These are phyloP conservation scores for Paragyromitra xinjiangensis DNA, from an alignment of 495 filamentous ascomycete species.

Conservation along the genomic window DNA sequence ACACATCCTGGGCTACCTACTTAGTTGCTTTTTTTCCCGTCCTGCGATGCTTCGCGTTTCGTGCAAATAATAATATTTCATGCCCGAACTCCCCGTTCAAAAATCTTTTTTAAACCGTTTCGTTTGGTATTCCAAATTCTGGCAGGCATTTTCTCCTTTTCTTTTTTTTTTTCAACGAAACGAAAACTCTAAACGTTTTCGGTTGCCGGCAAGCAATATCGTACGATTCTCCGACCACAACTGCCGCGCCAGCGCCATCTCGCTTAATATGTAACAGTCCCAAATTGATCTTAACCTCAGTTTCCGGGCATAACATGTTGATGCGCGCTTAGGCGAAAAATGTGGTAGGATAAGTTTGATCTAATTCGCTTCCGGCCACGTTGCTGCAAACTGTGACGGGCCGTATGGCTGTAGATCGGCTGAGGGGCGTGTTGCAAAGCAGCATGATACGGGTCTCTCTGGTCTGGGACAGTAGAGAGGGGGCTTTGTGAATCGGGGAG, in stretches of 20 bases:
- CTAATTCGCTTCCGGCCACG: slow-evolving; percentile 54
- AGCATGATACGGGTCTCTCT: slow-evolving; percentile 45
- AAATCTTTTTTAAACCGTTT: slow-evolving; percentile 30
- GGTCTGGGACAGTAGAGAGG: slow-evolving; percentile 32
- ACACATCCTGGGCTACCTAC: slow-evolving; percentile 38
- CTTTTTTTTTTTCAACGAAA: slow-evolving; percentile 27
- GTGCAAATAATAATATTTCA: slow-evolving; percentile 42
- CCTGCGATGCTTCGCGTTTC: slow-evolving; percentile 39
- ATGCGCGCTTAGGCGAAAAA: slow-evolving; percentile 51
- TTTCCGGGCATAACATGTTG: slow-evolving; percentile 43
- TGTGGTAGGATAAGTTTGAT: slow-evolving; percentile 48
- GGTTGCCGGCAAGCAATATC: slow-evolving; percentile 48
- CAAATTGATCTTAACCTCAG: slow-evolving; percentile 52
- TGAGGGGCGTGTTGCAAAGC: slow-evolving; percentile 40
- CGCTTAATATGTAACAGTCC: slow-evolving; percentile 53
- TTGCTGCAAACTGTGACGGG: slow-evolving; percentile 56
- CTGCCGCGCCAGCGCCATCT: slow-evolving; percentile 55
- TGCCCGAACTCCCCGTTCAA: slow-evolving; percentile 30
- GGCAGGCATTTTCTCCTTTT: background rate
- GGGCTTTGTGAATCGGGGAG: slow-evolving; percentile 44
- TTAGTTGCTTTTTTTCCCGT: slow-evolving; percentile 39
- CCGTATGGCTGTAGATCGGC: slow-evolving; percentile 56
- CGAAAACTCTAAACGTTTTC: slow-evolving; percentile 27
- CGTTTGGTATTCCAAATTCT: slow-evolving; percentile 39
- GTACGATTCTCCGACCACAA: slow-evolving; percentile 45